Evolutionary conservation across 768 basidiomycete species (phyloP).

Genomic region (Hydnum rufescens): DNA sequence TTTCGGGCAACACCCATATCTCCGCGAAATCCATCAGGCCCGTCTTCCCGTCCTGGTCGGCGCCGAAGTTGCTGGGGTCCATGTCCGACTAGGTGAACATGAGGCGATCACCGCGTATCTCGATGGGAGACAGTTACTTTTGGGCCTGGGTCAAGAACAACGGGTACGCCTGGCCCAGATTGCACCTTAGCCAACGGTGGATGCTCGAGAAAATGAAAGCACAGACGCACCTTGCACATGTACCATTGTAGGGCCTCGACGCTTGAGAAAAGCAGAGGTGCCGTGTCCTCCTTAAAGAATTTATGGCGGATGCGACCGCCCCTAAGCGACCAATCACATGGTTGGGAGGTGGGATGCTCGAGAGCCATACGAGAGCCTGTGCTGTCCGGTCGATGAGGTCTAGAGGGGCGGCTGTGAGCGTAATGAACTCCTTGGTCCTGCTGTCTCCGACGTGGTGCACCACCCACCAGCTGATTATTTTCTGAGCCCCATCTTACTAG

Average conservation of each 20-base stretch:
- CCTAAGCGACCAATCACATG: constrained; percentile 12
- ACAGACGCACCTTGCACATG: constrained; percentile 9
- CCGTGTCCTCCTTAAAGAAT: constrained; percentile 13
- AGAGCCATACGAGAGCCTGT: constrained; percentile 16
- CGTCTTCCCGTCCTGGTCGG: constrained; percentile 15
- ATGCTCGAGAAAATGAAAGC: constrained; percentile 3
- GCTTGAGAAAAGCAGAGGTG: constrained; percentile 11
- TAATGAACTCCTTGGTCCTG: neutral
- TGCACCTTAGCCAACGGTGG: neutral
- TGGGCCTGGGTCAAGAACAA: neutral
- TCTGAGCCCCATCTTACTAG: too few species aligned
- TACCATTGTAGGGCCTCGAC: constrained; percentile 9
- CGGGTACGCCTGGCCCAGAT: neutral
- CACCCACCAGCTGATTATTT: neutral
- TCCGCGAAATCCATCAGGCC: constrained; percentile 16
- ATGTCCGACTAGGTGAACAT: constrained; percentile 19
- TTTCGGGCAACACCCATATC: constrained; percentile 16
- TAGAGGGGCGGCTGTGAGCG: constrained; percentile 2
- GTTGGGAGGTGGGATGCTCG: constrained; percentile 12
- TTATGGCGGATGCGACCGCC: constrained; percentile 12
- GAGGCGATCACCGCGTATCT: constrained; percentile 13
- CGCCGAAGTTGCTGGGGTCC: constrained; percentile 15
- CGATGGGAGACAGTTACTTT: constrained; percentile 9
- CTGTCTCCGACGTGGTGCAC: neutral
- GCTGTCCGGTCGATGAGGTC: constrained; percentile 11